Conservation (phyloP, 345 rosid genomes). For the Lepidium sativum region DNA sequence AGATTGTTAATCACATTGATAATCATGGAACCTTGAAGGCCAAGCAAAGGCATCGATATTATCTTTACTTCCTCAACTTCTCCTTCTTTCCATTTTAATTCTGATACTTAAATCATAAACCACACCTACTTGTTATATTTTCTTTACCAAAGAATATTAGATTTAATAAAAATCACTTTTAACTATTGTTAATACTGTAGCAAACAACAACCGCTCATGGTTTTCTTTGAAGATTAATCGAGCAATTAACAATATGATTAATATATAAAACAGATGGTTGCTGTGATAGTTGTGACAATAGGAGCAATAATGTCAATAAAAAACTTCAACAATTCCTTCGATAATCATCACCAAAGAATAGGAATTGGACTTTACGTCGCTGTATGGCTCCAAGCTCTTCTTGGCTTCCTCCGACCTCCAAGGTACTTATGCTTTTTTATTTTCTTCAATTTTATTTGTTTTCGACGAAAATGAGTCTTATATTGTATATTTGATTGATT, state of each 20-base stretch:
- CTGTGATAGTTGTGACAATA: constrained; percentile 49
- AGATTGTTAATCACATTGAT: constrained; percentile 24
- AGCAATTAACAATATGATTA: constrained; percentile 2
- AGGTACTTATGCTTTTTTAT: constrained; percentile 33
- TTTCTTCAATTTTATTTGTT: neutral
- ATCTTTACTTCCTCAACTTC: neutral
- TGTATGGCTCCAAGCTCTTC: constrained; percentile 67
- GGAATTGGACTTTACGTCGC: constrained; percentile 55
- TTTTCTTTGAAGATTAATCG: neutral
- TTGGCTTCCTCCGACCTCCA: constrained; percentile 52
- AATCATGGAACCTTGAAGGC: constrained; percentile 25
- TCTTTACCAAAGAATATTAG: neutral
- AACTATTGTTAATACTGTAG: neutral
- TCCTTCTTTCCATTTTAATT: neutral
- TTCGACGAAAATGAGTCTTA: no score
- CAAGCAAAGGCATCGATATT: constrained; percentile 11
- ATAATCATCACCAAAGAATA: constrained; percentile 66
- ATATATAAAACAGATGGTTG: constrained; percentile 35
- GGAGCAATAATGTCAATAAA: constrained; percentile 66
- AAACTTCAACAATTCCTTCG: constrained; percentile 70
- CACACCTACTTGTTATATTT: neutral
- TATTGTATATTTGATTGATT: neutral
- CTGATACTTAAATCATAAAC: neutral
- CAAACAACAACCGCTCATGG: neutral
- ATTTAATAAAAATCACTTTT: neutral